Percentiles rank a stretch among this genome's conserved stretches.
These are phyloP conservation scores for Penicillium coprophilum DNA, from an alignment of 495 filamentous ascomycete genomes.

Conservation along the genomic window DNA sequence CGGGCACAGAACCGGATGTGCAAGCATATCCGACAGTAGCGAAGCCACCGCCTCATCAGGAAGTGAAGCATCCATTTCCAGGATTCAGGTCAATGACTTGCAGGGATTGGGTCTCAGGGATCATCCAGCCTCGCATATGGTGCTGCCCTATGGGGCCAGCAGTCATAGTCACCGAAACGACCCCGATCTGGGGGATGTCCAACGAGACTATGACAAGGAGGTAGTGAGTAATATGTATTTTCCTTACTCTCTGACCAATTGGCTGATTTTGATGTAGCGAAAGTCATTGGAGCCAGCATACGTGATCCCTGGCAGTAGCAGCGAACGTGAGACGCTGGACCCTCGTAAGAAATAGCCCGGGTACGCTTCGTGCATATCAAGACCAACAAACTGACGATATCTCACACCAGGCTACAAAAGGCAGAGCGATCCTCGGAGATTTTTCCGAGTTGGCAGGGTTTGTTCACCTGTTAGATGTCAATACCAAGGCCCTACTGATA, in stretches of 20 bases:
- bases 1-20: background rate
- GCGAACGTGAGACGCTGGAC: slow-evolving; percentile 14
- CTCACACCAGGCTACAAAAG: slow-evolving; percentile 17
- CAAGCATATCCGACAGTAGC: slow-evolving; percentile 7
- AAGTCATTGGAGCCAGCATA: slow-evolving; percentile 8
- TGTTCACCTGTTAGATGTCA: background rate
- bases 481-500: no score
- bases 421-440: slow-evolving; percentile 15
- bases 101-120: slow-evolving; percentile 3
- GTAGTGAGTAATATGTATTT: background rate
- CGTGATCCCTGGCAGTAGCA: background rate
- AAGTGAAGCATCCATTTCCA: slow-evolving; percentile 6
- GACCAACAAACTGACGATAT: slow-evolving; percentile 1
- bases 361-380: background rate
- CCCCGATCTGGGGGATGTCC: slow-evolving; percentile 5
- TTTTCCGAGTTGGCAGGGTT: slow-evolving; percentile 28
- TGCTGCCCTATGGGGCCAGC: slow-evolving; percentile 1
- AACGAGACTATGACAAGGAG: slow-evolving; percentile 4
- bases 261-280: slow-evolving; percentile 1
- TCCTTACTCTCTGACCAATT: background rate
- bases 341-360: slow-evolving; percentile 12
- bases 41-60: background rate
- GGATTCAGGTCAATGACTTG: background rate
- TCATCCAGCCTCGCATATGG: background rate
- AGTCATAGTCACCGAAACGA: slow-evolving; percentile 4